Conservation (phyloP, 768 basidiomycete genomes). For the Suillus alpinus region DNA sequence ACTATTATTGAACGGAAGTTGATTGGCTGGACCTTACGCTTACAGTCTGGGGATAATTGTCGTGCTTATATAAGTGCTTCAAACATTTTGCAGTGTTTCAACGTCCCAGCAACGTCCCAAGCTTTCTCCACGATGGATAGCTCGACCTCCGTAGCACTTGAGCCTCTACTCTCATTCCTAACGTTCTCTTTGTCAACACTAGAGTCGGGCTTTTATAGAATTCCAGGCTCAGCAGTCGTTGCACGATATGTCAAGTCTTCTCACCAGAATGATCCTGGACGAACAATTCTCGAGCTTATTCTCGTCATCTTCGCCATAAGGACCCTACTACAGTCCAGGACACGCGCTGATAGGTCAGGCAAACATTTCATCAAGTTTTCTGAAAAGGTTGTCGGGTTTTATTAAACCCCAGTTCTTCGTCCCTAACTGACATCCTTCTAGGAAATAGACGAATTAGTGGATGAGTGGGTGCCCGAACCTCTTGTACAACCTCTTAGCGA, state of each 20-base stretch:
- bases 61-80: neutral
- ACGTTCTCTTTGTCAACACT: conserved; percentile 56
- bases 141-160: conserved; percentile 33
- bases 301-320: conserved; percentile 85
- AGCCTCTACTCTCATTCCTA: conserved; percentile 63
- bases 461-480: conserved; percentile 91
- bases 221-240: conserved; percentile 81
- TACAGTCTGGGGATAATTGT: neutral
- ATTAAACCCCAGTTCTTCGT: neutral
- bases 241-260: conserved; percentile 92
- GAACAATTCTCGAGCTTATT: conserved; percentile 86
- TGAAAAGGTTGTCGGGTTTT: conserved; percentile 66
- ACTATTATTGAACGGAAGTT: neutral
- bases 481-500: conserved; percentile 62
- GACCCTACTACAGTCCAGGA: conserved; percentile 87
- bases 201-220: conserved; percentile 65
- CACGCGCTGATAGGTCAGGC: conserved; percentile 77
- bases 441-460: conserved; percentile 97
- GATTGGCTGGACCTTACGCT: neutral
- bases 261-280: conserved; percentile 93
- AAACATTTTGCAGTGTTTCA: neutral
- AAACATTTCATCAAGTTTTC: conserved; percentile 90
- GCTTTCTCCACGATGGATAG: conserved; percentile 32
- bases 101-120: neutral
- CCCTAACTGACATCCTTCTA: conserved; percentile 27